These are phyloP conservation scores for Rutstroemia sydowiana DNA, from an alignment of 2,329 filamentous ascomycete species.

Conservation along the genomic window DNA sequence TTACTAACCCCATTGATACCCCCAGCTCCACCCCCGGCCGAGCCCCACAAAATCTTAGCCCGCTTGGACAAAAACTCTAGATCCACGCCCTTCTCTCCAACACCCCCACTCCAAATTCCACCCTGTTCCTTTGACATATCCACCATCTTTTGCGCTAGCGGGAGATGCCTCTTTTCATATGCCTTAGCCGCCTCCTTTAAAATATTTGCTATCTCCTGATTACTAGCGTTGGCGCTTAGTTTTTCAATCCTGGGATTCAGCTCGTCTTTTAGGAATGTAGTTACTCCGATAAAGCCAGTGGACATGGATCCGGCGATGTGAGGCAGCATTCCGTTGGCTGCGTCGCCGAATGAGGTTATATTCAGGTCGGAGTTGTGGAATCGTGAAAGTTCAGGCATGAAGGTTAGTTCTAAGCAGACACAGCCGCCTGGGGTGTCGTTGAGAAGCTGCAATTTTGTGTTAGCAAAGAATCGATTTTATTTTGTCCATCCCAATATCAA, in stretches of 20 bases:
- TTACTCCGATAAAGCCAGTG: constrained; percentile 10
- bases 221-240: constrained; percentile 8
- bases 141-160: constrained; percentile 10
- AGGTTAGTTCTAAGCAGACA: constrained; percentile 9
- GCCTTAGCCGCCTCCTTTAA: constrained; percentile 4
- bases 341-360: constrained; percentile 14
- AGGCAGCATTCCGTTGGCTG: constrained; percentile 14
- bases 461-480: too few relatives aligned
- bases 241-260: constrained; percentile 8
- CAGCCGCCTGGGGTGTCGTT: constrained; percentile 7
- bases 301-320: constrained; percentile 14
- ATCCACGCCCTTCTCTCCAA: constrained; percentile 1
- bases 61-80: too few relatives aligned
- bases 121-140: constrained; percentile 13
- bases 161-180: constrained; percentile 10
- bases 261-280: constrained; percentile 11
- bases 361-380: constrained; percentile 9
- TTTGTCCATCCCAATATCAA: too few relatives aligned
- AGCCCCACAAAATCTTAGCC: too few relatives aligned
- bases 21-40: too few relatives aligned
- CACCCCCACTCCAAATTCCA: constrained; percentile 9
- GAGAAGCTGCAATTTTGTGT: neutral
- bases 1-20: too few relatives aligned
- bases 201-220: constrained; percentile 8
- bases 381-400: constrained; percentile 1